Percentiles rank a stretch among this genome's conserved stretches.
These are phyloP conservation scores for Musa itinerans DNA, from an alignment of 176 grass and related monocot genomes.

Conservation along the genomic window DNA sequence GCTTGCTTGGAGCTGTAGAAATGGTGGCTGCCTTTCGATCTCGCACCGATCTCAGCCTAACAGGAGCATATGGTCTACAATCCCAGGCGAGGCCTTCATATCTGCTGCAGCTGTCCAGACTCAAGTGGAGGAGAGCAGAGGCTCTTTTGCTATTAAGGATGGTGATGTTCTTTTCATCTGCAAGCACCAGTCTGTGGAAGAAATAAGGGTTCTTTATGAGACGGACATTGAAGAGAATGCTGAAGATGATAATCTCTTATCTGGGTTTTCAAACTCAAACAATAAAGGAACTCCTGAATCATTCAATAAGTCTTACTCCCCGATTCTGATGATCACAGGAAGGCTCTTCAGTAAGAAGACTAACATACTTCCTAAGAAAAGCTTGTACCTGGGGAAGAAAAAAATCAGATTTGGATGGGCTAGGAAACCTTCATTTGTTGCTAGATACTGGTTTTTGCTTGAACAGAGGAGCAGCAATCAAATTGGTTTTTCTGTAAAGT, in stretches of 20 bases:
- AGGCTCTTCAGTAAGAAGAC: slow-evolving; percentile 10
- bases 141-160: slow-evolving; percentile 69
- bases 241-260: slow-evolving; percentile 24
- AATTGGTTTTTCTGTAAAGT: slow-evolving; percentile 51
- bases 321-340: slow-evolving; percentile 57
- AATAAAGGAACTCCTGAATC: neutral
- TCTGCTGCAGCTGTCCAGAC: slow-evolving; percentile 44
- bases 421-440: slow-evolving; percentile 20
- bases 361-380: slow-evolving; percentile 15
- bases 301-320: slow-evolving; percentile 30
- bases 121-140: slow-evolving; percentile 60
- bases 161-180: slow-evolving; percentile 43
- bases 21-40: slow-evolving; percentile 26
- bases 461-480: slow-evolving; percentile 60
- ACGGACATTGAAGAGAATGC: slow-evolving; percentile 29
- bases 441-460: slow-evolving; percentile 61
- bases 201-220: slow-evolving; percentile 34
- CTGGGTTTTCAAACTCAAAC: slow-evolving; percentile 24
- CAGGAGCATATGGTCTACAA: slow-evolving; percentile 46
- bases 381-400: neutral
- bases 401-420: neutral
- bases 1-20: slow-evolving; percentile 42
- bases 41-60: neutral
- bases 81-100: slow-evolving; percentile 69
- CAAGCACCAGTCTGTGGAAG: slow-evolving; percentile 46